Percentiles rank a stretch among this genome's conserved stretches.
Conservation (phyloP, 805 yeast genomes). For the Clavispora asparagi region DNA sequence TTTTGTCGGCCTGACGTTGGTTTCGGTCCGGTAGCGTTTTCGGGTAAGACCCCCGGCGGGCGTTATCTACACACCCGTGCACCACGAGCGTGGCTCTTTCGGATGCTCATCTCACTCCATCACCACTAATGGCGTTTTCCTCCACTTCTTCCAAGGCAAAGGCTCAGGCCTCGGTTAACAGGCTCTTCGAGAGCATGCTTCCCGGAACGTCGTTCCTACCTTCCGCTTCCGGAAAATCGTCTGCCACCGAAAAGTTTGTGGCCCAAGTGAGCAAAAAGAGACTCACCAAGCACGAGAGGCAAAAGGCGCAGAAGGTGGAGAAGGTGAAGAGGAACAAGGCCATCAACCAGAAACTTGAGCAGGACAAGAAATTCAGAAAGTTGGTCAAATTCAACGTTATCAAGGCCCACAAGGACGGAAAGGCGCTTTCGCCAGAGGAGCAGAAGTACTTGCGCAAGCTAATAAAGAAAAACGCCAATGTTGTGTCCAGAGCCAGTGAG, state of each 20-base stretch:
- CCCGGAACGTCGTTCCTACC: constrained; percentile 12
- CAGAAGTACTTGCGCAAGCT: constrained; percentile 34
- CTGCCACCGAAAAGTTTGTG: constrained; percentile 13
- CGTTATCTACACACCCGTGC: constrained; percentile 1
- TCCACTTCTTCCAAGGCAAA: constrained; percentile 17
- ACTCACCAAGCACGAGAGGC: constrained; percentile 14
- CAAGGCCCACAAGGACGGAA: constrained; percentile 23
- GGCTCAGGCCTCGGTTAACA: constrained; percentile 21
- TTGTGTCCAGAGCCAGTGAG: constrained; percentile 22
- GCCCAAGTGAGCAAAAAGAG: constrained; percentile 12
- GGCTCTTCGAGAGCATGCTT: constrained; percentile 20
- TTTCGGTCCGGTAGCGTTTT: too few species aligned
- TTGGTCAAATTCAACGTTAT: constrained; percentile 36
- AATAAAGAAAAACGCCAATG: constrained; percentile 31
- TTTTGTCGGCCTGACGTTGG: too few species aligned
- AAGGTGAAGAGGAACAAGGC: constrained; percentile 19
- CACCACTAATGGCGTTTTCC: constrained; percentile 15
- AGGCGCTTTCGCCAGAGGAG: constrained; percentile 26
- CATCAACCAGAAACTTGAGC: constrained; percentile 24
- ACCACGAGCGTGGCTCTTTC: background rate
- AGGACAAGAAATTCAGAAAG: constrained; percentile 29
- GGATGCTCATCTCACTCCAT: background rate
- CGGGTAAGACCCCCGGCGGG: too few species aligned
- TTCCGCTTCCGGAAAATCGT: constrained; percentile 1
- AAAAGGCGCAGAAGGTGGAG: constrained; percentile 14